These are phyloP conservation scores for Neoboletus brunneissimus DNA, from an alignment of 768 basidiomycete species.

Conservation along the genomic window DNA sequence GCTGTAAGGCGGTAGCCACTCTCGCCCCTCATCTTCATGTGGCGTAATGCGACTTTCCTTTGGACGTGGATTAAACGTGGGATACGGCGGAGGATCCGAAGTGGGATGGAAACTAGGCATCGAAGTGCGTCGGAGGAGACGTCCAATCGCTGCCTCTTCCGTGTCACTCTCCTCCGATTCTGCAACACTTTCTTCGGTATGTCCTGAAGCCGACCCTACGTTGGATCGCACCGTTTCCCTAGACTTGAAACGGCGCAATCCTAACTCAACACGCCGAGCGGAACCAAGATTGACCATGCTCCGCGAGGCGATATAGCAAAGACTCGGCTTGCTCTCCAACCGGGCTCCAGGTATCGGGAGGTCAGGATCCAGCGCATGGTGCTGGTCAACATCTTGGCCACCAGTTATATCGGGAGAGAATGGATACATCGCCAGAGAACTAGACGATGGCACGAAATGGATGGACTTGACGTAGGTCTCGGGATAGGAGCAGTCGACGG, in stretches of 20 bases:
- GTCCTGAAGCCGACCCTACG: slow-evolving; percentile 12
- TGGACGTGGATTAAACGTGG: slow-evolving; percentile 39
- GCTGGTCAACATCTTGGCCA: not conserved
- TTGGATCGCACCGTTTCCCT: slow-evolving; percentile 12
- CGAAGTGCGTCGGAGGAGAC: slow-evolving; percentile 58
- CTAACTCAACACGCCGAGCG: slow-evolving; percentile 30
- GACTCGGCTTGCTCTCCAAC: slow-evolving; percentile 35
- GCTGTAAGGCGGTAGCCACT: slow-evolving; percentile 76
- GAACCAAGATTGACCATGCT: slow-evolving; percentile 60
- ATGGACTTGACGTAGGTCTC: slow-evolving; percentile 6
- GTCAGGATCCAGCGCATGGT: slow-evolving; percentile 1
- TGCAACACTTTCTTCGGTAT: slow-evolving; percentile 3
- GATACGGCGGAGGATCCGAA: slow-evolving; percentile 68
- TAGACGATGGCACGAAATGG: slow-evolving; percentile 5
- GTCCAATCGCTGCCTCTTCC: slow-evolving; percentile 34
- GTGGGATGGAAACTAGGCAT: slow-evolving; percentile 65
- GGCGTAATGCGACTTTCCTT: slow-evolving; percentile 31
- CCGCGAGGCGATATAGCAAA: slow-evolving; percentile 58
- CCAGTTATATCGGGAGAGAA: slow-evolving; percentile 19
- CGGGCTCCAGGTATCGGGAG: slow-evolving; percentile 4
- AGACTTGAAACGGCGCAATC: slow-evolving; percentile 16
- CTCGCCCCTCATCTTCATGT: slow-evolving; percentile 80
- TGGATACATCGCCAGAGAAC: slow-evolving; percentile 8
- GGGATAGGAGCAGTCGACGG: slow-evolving; percentile 4
- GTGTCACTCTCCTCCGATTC: slow-evolving; percentile 22